Conservation (phyloP, 2,329 filamentous ascomycete genomes). For the Fusarium abutilonis region DNA sequence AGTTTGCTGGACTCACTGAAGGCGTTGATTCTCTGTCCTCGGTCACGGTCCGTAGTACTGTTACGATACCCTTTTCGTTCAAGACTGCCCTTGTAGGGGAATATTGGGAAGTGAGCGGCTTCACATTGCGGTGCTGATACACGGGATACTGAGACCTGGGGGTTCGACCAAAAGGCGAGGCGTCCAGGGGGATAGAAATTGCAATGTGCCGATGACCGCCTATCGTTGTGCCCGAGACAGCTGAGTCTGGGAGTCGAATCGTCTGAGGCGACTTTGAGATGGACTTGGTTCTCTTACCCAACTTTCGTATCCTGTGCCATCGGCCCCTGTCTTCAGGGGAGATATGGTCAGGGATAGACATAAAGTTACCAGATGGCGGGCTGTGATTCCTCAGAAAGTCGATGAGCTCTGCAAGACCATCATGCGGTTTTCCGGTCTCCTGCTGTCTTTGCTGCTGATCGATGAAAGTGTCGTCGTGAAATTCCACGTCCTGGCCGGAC, state of each 20-base stretch:
- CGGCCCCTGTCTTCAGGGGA: slow-evolving; percentile 49
- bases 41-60: slow-evolving; percentile 48
- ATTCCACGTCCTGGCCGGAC: slow-evolving; percentile 28
- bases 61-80: slow-evolving; percentile 52
- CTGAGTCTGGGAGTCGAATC: slow-evolving; percentile 63
- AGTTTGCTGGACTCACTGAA: slow-evolving; percentile 23
- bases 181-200: slow-evolving; percentile 67
- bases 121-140: slow-evolving; percentile 33
- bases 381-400: slow-evolving; percentile 62
- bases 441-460: slow-evolving; percentile 28
- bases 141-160: slow-evolving; percentile 51
- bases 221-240: slow-evolving; percentile 63
- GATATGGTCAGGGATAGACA: slow-evolving; percentile 55
- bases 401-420: slow-evolving; percentile 52
- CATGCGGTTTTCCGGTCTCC: slow-evolving; percentile 28
- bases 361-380: slow-evolving; percentile 61
- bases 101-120: slow-evolving; percentile 33
- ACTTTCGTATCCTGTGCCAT: slow-evolving; percentile 56
- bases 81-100: slow-evolving; percentile 45
- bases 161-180: slow-evolving; percentile 55
- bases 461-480: slow-evolving; percentile 37
- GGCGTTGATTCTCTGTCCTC: slow-evolving; percentile 40
- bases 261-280: slow-evolving; percentile 45
- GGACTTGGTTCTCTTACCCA: slow-evolving; percentile 53
- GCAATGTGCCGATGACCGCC: slow-evolving; percentile 67